Base-by-base conservation (phyloP, 2,329 filamentous ascomycete species). In the Verticillium zaregamsianum region DNA sequence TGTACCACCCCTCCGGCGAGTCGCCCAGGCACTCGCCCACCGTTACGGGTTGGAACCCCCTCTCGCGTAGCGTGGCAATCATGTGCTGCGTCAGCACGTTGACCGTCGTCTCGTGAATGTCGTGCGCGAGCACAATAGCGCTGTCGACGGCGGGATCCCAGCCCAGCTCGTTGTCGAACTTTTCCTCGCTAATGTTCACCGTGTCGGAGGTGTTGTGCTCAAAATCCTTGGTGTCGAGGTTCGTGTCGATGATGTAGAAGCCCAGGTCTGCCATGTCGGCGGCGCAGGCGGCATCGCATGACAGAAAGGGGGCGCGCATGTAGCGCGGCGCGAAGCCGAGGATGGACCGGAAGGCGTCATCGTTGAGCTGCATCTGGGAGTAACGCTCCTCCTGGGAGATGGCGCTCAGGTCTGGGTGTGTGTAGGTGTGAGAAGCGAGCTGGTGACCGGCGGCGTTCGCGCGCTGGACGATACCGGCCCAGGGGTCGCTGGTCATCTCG, bases 221-320 rank as follows among this genome's bases (percentile, higher is more conserved):
- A 68, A 84, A 87, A 71, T 88, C 86, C 64, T 86, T 82, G 17
- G 86, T 88, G 69, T 88, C 85, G 14, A 87, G 71, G 67, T 86
- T 81, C 66, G 82, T 83, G 67, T 82, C 83, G 62, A 82, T 76
- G 64, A 86, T 71, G 68, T 86, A 83, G 71, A 87, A 87, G 49
- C 80, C 82, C 32, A 86, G 69, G 28, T 66, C 66, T 28, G 49
- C 31, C 20, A 66, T 33, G 59, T 66, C 64, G 40, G 39, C 32
- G 28, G 40, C 20, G 59, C 64, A 66, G 7, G 61, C 68, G 9
- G 63, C 62, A 55, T 70, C 73, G 70, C 80, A 82, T 60, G 77
- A 77, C 3, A 80, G 75, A 63, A 77, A 80, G 0, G 80, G 80
- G 1, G 80, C 70, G 3, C 79, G 74, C 73, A 82, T 77, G 69